These are phyloP conservation scores for Cadophora gregata DNA, from an alignment of 2,329 filamentous ascomycete genomes.

Conservation along the genomic window DNA sequence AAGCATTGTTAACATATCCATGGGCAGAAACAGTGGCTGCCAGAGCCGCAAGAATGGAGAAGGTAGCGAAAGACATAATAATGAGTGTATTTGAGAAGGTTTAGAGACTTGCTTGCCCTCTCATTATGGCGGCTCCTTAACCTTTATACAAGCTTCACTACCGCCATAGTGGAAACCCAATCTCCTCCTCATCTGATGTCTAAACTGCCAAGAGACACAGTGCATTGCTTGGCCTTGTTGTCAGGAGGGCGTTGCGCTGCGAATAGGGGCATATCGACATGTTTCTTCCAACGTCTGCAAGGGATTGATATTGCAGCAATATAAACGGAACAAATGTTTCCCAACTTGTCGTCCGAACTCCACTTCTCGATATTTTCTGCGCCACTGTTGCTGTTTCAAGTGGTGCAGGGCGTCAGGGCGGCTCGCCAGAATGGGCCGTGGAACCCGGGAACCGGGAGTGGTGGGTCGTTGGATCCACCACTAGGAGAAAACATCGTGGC, in stretches of 20 bases:
- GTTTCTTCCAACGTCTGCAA: constrained; percentile 2
- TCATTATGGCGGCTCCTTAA: not conserved
- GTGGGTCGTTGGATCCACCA: constrained; percentile 2
- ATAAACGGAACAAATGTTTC: constrained; percentile 18
- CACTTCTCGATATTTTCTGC: constrained; percentile 12
- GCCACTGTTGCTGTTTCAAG: constrained; percentile 21
- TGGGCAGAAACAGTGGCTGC: constrained; percentile 28
- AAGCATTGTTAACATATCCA: constrained; percentile 36
- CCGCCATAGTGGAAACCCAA: not conserved
- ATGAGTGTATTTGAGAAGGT: constrained; percentile 9
- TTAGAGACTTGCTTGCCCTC: not conserved
- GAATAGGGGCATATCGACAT: not conserved
- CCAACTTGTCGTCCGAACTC: constrained; percentile 3
- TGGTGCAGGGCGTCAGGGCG: not conserved
- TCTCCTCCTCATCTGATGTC: constrained; percentile 19
- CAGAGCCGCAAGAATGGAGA: constrained; percentile 28
- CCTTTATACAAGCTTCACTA: not conserved
- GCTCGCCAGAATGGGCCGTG: constrained; percentile 1
- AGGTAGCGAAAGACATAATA: constrained; percentile 21
- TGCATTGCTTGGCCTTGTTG: not conserved
- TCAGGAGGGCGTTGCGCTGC: not conserved
- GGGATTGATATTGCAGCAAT: constrained; percentile 8
- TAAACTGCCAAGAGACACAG: constrained; percentile 5
- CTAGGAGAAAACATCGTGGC: constrained; percentile 8
- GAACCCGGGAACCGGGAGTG: not conserved